Base-by-base conservation (phyloP, 768 basidiomycete genomes). In the Auricularia sp. region DNA sequence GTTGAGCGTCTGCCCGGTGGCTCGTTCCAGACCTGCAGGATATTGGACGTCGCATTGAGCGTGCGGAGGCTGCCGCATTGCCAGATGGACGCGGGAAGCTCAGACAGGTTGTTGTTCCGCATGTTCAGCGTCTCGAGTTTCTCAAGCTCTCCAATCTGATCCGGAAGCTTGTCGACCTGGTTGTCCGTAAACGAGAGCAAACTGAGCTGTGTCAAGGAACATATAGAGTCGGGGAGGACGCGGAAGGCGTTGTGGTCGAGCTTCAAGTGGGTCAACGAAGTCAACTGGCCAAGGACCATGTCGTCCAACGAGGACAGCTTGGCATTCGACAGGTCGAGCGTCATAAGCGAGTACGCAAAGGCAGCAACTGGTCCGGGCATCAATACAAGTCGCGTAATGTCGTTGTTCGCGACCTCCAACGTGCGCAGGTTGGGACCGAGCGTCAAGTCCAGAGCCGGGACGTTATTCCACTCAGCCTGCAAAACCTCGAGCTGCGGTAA, bases 121-220 rank as follows among this genome's bases (percentile, higher is more conserved):
- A 89, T 89, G 68, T 97, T 92, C 51, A 99, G 80, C 1, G 76
- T 78, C 68, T 87, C 83, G 10, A 98, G 82, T 54, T 84, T 85
- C 75, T 85, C 84, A 56, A 98, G 79, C 8, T 79, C 78, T 14
- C 93, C 93, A 61, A 98, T 86, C 51, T 83, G 85, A 11, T 79
- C 73, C 0, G 97, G 97, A 0, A 98, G 81, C 16, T 81, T 75
- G 64, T 85, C 84, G 21, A 99, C 82, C 68, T 87, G 83, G 76
- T 98, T 98, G 74, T 98, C 92, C n/a, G 92, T 90, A 71, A 92
- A 92, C 11, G 89, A 90, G 6, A 99, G 82, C 0, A 77, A 79
- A 69, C 86, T 80, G 39, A 99, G 84, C 65, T 82, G 82, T 33
- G 74, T 77, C 51, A 98, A 84, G 24, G 87, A 82, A 58, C 89